Base-by-base conservation (phyloP, 2,329 filamentous ascomycete genomes). In the Periconia macrospinosa region DNA sequence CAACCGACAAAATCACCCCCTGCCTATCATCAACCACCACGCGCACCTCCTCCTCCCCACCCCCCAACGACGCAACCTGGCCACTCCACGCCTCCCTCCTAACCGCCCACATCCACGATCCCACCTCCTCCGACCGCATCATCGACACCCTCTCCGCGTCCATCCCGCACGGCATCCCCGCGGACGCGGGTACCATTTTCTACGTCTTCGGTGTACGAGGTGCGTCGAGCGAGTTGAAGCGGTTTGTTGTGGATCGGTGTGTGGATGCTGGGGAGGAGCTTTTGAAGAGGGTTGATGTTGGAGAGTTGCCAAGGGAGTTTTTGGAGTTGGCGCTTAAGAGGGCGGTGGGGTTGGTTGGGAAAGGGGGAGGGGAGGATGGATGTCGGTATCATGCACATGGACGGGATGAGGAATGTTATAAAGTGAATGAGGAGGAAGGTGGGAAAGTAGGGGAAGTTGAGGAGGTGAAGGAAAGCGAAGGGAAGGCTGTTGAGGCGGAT, bases 301-400 rank as follows among this genome's bases (percentile, higher is more conserved):
- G 15, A 1, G 33, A n/a, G 14, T 20, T 58, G 13, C 59, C 59
- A 2, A 18, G 23, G 11, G 15, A 23, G 0, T 61, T 56, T 41
- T 2, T 54, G 2, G 30, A 14, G 1, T 19, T 50, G 10, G 55
- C 50, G 14, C 52, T 59, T 2, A 49, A 58, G 19, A 47, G 46
- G 2, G 49, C 55, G 14, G 41, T 52, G 30, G 41, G 45, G 18
- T 41, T 53, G n/a, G 20, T 59, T 6, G 41, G 20, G 8, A 30
- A 30, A 7, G n/a, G 19, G 9, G 6, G 35, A 19, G 8, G 18
- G 6, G 47, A 2, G 40, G 13, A 47, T 1, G 13, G 18, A 3
- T 63, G 60, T 42, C 41, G 30, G 18, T 63, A 61, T 18, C 60
- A 63, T 35, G 41, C 47, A 14, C 60, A 63, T 47, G 40, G 30